Evolutionary conservation across 2,329 filamentous ascomycete genomes (phyloP).

Genomic region (Exserohilum rostratum): DNA sequence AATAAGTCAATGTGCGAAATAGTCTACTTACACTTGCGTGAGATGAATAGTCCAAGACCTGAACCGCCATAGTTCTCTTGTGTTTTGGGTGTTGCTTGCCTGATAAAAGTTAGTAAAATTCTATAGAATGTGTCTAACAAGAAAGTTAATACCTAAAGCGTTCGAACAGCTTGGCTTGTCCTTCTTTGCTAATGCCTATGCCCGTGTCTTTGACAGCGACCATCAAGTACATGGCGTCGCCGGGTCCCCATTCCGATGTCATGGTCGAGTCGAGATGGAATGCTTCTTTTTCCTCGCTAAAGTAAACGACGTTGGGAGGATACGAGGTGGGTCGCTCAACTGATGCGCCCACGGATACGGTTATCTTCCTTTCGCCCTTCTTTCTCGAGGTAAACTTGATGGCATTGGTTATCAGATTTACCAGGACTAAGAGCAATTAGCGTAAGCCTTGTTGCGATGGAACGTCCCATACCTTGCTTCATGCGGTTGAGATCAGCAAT

Average conservation of each 20-base stretch:
- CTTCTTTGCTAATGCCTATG: constrained; percentile 51
- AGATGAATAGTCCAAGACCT: constrained; percentile 48
- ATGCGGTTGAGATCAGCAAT: constrained; percentile 46
- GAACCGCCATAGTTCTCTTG: constrained; percentile 52
- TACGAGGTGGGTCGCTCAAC: constrained; percentile 48
- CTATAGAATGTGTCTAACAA: not conserved
- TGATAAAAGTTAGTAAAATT: constrained; percentile 11
- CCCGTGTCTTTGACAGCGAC: constrained; percentile 53
- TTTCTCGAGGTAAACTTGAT: constrained; percentile 55
- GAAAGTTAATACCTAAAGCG: constrained; percentile 45
- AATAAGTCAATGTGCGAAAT: no score
- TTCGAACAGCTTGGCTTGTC: constrained; percentile 52
- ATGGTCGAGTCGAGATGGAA: constrained; percentile 52
- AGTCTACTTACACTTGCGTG: constrained; percentile 39
- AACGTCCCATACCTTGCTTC: constrained; percentile 38
- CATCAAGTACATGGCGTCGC: constrained; percentile 51
- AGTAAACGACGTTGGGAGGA: constrained; percentile 54
- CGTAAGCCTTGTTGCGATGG: rapidly evolving
- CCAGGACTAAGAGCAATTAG: constrained; percentile 43
- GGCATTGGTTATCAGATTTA: constrained; percentile 54
- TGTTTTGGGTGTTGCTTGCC: constrained; percentile 49
- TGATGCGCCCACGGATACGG: constrained; percentile 50
- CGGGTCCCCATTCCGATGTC: constrained; percentile 50
- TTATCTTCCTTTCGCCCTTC: constrained; percentile 47
- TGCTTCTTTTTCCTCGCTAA: constrained; percentile 43